Evolutionary conservation across 116 monocot genomes (phyloP).

Genomic region (Iris pallida): DNA sequence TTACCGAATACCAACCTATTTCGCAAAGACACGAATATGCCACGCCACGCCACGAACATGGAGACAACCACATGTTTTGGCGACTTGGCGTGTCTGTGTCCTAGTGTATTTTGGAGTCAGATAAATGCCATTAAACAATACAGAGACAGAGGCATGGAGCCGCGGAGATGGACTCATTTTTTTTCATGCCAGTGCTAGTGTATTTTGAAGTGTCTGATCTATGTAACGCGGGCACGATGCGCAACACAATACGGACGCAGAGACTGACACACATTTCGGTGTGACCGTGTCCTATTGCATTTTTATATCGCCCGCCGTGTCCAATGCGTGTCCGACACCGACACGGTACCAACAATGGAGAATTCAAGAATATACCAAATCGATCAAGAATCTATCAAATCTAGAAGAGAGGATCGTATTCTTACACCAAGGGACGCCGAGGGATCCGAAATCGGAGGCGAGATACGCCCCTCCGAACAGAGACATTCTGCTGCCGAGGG

Average conservation of each 20-base stretch:
- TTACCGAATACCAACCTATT: too few relatives aligned
- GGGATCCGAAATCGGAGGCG: constrained; percentile 73
- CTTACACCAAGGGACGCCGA: constrained; percentile 96
- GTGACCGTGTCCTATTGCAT: neutral
- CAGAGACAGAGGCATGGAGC: too few relatives aligned
- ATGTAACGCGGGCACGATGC: too few relatives aligned
- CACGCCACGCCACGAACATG: too few relatives aligned
- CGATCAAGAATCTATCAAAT: neutral
- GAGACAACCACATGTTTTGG: too few relatives aligned
- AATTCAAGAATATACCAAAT: neutral
- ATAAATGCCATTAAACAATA: too few relatives aligned
- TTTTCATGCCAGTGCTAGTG: too few relatives aligned
- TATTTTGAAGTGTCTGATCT: neutral
- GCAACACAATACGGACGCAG: neutral
- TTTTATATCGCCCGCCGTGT: neutral
- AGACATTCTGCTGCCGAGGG: constrained; percentile 27
- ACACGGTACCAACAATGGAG: neutral
- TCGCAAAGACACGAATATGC: too few relatives aligned
- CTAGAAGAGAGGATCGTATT: neutral
- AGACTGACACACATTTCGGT: neutral
- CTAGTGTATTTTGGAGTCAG: too few relatives aligned
- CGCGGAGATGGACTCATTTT: too few relatives aligned
- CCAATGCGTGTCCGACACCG: too few relatives aligned
- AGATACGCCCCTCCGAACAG: constrained; percentile 27
- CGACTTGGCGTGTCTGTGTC: too few relatives aligned